Evolutionary conservation across 768 basidiomycete genomes (phyloP).

Genomic region (Agrocybe chaxingu): DNA sequence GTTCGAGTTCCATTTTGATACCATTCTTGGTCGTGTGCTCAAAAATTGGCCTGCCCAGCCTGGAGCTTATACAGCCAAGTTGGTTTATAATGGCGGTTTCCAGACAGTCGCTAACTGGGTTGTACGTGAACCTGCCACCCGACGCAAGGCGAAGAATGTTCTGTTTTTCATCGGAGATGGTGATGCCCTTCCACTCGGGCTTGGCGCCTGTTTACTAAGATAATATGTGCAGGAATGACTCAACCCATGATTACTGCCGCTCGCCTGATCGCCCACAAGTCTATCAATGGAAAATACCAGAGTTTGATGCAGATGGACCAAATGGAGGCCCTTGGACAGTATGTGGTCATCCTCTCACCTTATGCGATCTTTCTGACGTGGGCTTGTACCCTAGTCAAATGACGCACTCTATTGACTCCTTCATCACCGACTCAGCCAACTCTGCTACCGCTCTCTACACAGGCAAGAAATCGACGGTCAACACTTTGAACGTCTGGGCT

Average conservation of each 20-base stretch:
- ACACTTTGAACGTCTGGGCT: slow-evolving; percentile 37
- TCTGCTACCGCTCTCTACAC: slow-evolving; percentile 44
- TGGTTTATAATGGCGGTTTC: slow-evolving; percentile 30
- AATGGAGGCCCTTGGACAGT: slow-evolving; percentile 44
- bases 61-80: slow-evolving; percentile 35
- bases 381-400: slow-evolving; percentile 30
- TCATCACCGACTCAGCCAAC: slow-evolving; percentile 47
- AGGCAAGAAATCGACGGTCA: slow-evolving; percentile 41
- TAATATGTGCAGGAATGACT: slow-evolving; percentile 35
- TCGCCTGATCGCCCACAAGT: slow-evolving; percentile 42
- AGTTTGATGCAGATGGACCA: slow-evolving; percentile 46
- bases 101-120: slow-evolving; percentile 37
- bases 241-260: slow-evolving; percentile 47
- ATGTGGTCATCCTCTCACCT: slow-evolving; percentile 9
- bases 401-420: slow-evolving; percentile 45
- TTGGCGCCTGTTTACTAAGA: neutral
- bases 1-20: slow-evolving; percentile 11
- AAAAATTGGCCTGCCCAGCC: slow-evolving; percentile 20
- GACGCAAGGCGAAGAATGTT: slow-evolving; percentile 39
- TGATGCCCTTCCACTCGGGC: slow-evolving; percentile 11
- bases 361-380: neutral
- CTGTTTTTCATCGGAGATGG: slow-evolving; percentile 46
- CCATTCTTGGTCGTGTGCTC: neutral
- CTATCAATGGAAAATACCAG: slow-evolving; percentile 44
- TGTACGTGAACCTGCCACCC: slow-evolving; percentile 30